These are phyloP conservation scores for Pisolithus microcarpus DNA, from an alignment of 768 basidiomycete genomes.

Conservation along the genomic window DNA sequence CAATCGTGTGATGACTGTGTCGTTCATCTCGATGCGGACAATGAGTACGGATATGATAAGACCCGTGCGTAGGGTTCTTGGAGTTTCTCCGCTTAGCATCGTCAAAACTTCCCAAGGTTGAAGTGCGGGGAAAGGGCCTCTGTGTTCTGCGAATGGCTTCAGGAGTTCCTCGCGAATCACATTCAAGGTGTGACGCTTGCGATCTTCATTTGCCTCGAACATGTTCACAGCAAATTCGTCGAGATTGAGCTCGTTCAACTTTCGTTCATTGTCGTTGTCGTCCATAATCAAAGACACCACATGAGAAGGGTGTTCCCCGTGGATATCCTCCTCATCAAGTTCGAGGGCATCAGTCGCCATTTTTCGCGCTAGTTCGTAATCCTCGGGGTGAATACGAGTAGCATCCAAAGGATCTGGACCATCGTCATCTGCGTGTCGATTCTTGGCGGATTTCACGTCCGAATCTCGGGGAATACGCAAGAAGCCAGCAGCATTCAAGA, in stretches of 20 bases:
- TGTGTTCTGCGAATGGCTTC: slow-evolving; percentile 70
- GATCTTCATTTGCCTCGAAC: slow-evolving; percentile 72
- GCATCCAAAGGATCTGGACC: slow-evolving; percentile 85
- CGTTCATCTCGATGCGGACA: slow-evolving; percentile 38
- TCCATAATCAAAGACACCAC: slow-evolving; percentile 83
- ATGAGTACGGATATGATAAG: slow-evolving; percentile 76
- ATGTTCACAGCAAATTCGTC: slow-evolving; percentile 96
- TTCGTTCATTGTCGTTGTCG: slow-evolving; percentile 69
- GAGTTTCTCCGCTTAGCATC: slow-evolving; percentile 93
- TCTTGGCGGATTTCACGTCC: slow-evolving; percentile 54
- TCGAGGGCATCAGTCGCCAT: slow-evolving; percentile 98
- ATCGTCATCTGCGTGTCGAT: slow-evolving; percentile 54
- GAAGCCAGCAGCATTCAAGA: slow-evolving; percentile 90
- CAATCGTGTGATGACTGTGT: slow-evolving; percentile 58
- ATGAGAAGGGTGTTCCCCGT: slow-evolving; percentile 86
- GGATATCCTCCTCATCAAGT: slow-evolving; percentile 94
- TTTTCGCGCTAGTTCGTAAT: slow-evolving; percentile 95
- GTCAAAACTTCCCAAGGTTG: slow-evolving; percentile 77
- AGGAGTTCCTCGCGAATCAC: slow-evolving; percentile 83
- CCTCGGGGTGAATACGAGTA: slow-evolving; percentile 94
- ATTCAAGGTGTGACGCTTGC: slow-evolving; percentile 85
- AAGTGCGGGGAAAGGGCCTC: slow-evolving; percentile 58
- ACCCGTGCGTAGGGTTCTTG: slow-evolving; percentile 65
- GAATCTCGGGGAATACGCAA: slow-evolving; percentile 75
- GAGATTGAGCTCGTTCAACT: slow-evolving; percentile 84